Evolutionary conservation across 495 filamentous ascomycete genomes (phyloP).

Genomic region (Astrocystis sublimbata): DNA sequence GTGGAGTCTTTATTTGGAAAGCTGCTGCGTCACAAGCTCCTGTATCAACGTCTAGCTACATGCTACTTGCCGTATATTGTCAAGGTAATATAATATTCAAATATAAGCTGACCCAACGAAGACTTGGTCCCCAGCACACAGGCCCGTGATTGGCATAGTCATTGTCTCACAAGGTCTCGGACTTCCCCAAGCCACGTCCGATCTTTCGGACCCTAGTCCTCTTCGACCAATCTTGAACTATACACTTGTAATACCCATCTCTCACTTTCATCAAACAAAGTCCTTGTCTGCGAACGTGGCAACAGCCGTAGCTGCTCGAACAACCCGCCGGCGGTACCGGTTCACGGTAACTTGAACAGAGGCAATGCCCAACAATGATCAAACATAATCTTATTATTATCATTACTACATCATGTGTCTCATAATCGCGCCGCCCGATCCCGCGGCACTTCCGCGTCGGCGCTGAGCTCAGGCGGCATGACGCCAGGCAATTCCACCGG

Average conservation of each 20-base stretch:
- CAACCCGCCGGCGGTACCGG: not conserved
- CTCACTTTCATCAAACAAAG: not conserved
- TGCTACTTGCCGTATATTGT: not conserved
- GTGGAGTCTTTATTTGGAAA: not conserved
- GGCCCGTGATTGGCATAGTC: not conserved
- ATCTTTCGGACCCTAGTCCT: not conserved
- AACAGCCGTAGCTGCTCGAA: not conserved
- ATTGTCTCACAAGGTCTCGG: not conserved
- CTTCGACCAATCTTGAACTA: not conserved
- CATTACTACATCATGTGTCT: conserved; percentile 1
- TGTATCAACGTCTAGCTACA: not conserved
- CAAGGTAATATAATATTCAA: too few species aligned
- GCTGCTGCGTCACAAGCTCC: not conserved
- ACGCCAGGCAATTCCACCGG: conserved; percentile 23
- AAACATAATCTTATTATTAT: not conserved
- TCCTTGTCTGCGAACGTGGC: not conserved
- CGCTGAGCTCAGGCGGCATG: conserved; percentile 23
- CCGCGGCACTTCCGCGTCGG: conserved; percentile 5
- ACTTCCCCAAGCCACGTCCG: not conserved
- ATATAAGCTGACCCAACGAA: not conserved
- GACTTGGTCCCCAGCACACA: not conserved
- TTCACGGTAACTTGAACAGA: not conserved
- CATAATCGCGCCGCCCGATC: not conserved
- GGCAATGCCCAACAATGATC: too few species aligned
- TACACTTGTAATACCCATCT: not conserved